Conservation (phyloP, 2,329 filamentous ascomycete species). For the Cladosporium sp. region DNA sequence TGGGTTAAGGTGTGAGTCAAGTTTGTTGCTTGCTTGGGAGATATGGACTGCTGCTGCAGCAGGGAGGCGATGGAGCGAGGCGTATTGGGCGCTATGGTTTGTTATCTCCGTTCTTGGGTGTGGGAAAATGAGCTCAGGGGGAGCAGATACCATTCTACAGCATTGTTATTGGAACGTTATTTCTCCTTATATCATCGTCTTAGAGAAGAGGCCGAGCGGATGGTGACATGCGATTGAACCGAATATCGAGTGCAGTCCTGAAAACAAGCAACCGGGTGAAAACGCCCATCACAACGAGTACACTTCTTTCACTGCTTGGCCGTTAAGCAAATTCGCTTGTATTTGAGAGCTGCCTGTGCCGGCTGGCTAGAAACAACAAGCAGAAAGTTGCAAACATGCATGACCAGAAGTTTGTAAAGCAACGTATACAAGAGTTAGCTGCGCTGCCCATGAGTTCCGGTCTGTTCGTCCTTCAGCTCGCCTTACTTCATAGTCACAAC, state of each 20-base stretch:
- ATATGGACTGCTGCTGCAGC: not conserved
- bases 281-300: too few species aligned
- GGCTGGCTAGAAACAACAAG: not conserved
- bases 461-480: not conserved
- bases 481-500: not conserved
- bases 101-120: not conserved
- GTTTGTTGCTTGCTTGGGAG: not conserved
- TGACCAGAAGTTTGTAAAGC: not conserved
- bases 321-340: not conserved
- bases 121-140: not conserved
- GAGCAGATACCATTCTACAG: conserved; percentile 20
- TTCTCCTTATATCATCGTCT: not conserved
- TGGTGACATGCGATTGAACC: not conserved
- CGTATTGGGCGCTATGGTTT: not conserved
- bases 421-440: not conserved
- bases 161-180: not conserved
- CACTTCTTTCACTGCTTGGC: too few species aligned
- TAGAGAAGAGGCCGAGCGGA: not conserved
- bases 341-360: not conserved
- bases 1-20: conserved; percentile 50
- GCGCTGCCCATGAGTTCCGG: not conserved
- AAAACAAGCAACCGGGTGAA: not conserved
- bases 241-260: not conserved
- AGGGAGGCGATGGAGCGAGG: not conserved
- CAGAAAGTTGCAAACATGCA: not conserved